phyloP scores from a whole-genome alignment of 148 eudicot species.

The Silene latifolia region DNA sequence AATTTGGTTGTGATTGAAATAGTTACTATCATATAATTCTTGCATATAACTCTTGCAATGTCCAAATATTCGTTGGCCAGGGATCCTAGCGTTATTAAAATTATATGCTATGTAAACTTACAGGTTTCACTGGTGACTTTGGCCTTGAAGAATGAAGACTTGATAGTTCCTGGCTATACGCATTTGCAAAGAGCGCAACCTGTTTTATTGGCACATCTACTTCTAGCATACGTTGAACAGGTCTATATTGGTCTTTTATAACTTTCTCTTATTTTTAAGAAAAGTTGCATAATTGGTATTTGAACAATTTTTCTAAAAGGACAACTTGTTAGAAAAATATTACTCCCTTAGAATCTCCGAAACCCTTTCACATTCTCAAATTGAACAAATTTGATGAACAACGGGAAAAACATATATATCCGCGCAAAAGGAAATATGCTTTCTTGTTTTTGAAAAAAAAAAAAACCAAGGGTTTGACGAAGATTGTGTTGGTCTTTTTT shows the following conservation, averaged over 20 bases:
- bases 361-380: too few species aligned
- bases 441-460: neutral
- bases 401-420: too few species aligned
- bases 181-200: constrained; percentile 99
- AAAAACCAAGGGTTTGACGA: neutral
- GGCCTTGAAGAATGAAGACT: constrained; percentile 76
- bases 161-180: constrained; percentile 96
- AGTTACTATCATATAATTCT: neutral
- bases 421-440: too few species aligned
- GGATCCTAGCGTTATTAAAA: neutral
- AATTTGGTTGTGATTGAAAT: neutral
- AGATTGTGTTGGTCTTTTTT: constrained; percentile 7
- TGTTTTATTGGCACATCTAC: constrained; percentile 83
- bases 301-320: neutral
- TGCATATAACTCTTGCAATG: neutral
- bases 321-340: neutral
- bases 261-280: neutral
- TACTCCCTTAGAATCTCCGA: too few species aligned
- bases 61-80: neutral
- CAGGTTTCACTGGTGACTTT: constrained; percentile 69
- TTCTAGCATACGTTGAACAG: constrained; percentile 93
- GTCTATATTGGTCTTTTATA: constrained; percentile 30
- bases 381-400: too few species aligned
- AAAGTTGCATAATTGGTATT: neutral
- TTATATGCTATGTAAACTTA: constrained; percentile 20